Conservation (phyloP, 345 rosid species). For the Eucalyptus microcorys region DNA sequence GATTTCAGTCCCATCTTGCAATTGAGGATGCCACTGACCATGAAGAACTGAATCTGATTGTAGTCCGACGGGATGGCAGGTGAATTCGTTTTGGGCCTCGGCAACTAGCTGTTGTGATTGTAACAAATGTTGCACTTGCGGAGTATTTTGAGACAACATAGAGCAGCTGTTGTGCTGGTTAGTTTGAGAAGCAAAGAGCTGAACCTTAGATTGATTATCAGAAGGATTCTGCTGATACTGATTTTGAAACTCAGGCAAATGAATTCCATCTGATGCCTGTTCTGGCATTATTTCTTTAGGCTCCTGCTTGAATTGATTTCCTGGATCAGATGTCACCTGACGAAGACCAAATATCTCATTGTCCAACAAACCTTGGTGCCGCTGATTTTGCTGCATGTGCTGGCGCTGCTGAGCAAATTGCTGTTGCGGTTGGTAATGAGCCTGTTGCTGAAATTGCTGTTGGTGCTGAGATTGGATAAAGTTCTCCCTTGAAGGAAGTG, state of each 20-base stretch:
- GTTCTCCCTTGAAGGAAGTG: conserved; percentile 33
- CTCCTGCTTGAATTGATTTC: conserved; percentile 50
- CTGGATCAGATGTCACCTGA: conserved; percentile 40
- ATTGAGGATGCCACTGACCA: conserved; percentile 54
- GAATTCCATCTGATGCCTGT: conserved; percentile 46
- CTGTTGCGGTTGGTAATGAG: conserved; percentile 43
- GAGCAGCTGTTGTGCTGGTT: conserved; percentile 29
- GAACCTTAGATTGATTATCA: conserved; percentile 37
- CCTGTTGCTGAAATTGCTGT: conserved; percentile 51
- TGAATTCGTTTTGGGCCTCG: conserved; percentile 39
- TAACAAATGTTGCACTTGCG: conserved; percentile 48
- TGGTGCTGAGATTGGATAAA: conserved; percentile 49
- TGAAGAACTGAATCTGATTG: conserved; percentile 39
- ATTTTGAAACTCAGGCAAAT: conserved; percentile 51
- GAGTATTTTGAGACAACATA: conserved; percentile 37
- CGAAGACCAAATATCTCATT: conserved; percentile 46
- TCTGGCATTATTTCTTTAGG: conserved; percentile 40
- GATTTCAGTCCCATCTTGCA: conserved; percentile 36
- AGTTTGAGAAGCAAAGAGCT: conserved; percentile 22
- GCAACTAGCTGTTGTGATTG: conserved; percentile 37
- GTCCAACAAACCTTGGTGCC: conserved; percentile 34
- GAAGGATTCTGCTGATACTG: conserved; percentile 54
- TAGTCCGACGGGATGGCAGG: conserved; percentile 28
- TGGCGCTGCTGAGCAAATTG: conserved; percentile 46
- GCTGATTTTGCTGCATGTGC: conserved; percentile 54